Conservation (phyloP, 495 filamentous ascomycete species). For the Astrothelium subdiscretum region DNA sequence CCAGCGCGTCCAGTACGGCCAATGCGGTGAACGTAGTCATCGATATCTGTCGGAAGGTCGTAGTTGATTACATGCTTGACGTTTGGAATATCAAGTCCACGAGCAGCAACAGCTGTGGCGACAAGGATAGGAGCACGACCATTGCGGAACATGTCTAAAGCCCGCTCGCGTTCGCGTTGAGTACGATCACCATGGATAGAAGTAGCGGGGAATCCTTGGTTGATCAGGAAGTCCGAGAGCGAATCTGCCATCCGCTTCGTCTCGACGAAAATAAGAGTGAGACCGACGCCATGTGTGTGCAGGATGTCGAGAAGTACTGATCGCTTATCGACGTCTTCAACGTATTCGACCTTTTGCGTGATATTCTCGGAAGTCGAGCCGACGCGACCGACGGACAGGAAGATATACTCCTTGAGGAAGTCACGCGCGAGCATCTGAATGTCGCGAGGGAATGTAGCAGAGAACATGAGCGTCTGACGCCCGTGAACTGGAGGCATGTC, state of each 20-base stretch:
- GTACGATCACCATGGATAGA: conserved; percentile 95
- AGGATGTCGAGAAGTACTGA: conserved; percentile 94
- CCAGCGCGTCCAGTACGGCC: conserved; percentile 99
- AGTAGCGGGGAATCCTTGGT: conserved; percentile 96
- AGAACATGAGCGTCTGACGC: conserved; percentile 99
- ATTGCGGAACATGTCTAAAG: conserved; percentile 90
- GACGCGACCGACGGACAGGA: conserved; percentile 96
- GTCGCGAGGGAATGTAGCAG: conserved; percentile 94
- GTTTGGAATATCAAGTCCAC: conserved; percentile 93
- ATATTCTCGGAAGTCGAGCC: conserved; percentile 99
- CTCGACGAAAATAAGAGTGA: conserved; percentile 96
- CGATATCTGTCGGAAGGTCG: conserved; percentile 95
- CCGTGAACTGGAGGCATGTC: conserved; percentile 81
- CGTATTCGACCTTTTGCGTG: conserved; percentile 96
- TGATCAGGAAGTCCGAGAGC: conserved; percentile 92
- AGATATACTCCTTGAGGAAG: conserved; percentile 97
- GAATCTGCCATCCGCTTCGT: conserved; percentile 99
- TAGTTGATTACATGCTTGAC: conserved; percentile 99
- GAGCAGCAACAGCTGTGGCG: conserved; percentile 92
- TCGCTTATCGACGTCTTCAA: conserved; percentile 94
- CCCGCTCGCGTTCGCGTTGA: conserved; percentile 96
- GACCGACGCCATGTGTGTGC: conserved; percentile 81
- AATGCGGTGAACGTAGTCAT: conserved; percentile 98
- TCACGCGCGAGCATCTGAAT: conserved; percentile 98
- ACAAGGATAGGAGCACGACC: conserved; percentile 92